Evolutionary conservation across 805 yeast species (phyloP).

Genomic region (Wickerhamomyces queroliae): DNA sequence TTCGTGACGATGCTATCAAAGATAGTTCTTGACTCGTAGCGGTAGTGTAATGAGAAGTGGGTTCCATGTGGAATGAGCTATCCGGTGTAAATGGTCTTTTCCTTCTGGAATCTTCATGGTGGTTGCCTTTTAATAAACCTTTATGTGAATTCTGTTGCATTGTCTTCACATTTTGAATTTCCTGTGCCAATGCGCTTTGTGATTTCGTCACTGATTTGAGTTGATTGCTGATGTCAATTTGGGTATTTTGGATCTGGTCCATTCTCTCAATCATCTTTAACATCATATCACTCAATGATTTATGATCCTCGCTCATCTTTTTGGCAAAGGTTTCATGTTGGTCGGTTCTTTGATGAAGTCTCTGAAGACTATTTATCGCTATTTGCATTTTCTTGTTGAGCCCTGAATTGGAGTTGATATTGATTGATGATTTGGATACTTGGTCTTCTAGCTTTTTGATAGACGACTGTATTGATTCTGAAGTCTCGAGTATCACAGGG

Average conservation of each 20-base stretch:
- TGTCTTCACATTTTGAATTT: background rate
- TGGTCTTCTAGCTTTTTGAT: background rate
- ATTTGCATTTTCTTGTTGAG: background rate
- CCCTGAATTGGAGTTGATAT: background rate
- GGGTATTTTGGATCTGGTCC: slow-evolving; percentile 4
- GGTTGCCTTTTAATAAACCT: background rate
- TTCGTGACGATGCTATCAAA: background rate
- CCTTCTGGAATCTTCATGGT: background rate
- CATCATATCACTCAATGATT: slow-evolving; percentile 2
- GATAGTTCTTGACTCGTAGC: background rate
- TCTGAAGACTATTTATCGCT: too few species aligned
- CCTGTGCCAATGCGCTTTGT: background rate
- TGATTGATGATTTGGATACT: background rate
- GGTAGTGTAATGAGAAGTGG: background rate
- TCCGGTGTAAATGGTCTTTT: background rate
- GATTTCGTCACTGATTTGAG: background rate
- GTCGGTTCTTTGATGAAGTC: background rate
- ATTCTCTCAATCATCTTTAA: slow-evolving; percentile 2
- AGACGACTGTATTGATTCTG: background rate
- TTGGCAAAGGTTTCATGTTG: background rate
- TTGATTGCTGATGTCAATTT: background rate
- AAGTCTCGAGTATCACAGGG: background rate
- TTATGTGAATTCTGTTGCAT: too few species aligned
- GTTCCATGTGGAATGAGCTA: background rate
- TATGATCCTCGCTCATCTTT: background rate